Conservation (phyloP, 2,329 filamentous ascomycete genomes). For the Sporothrix euskadiensis region DNA sequence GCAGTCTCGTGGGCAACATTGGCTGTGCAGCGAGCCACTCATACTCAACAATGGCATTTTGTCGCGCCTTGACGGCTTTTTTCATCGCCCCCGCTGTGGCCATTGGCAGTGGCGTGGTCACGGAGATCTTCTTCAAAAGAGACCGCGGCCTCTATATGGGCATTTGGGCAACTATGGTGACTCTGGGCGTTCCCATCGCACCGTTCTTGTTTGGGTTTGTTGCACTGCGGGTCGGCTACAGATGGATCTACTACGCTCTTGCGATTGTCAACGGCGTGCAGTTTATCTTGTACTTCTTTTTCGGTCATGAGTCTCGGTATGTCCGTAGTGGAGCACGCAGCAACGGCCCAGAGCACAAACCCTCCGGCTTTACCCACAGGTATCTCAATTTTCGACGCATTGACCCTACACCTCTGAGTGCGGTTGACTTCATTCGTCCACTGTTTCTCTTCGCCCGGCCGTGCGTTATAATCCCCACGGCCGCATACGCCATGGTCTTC, state of each 20-base stretch:
- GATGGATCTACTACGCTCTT: conserved; percentile 62
- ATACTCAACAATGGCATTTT: conserved; percentile 53
- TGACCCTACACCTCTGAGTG: conserved; percentile 51
- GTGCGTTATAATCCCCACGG: conserved; percentile 52
- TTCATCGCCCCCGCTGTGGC: conserved; percentile 55
- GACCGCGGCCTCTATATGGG: conserved; percentile 58
- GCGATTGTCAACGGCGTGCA: conserved; percentile 59
- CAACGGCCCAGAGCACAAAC: neutral
- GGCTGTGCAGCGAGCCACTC: conserved; percentile 52
- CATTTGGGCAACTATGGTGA: conserved; percentile 50
- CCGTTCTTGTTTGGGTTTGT: conserved; percentile 48
- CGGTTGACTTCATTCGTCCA: conserved; percentile 54
- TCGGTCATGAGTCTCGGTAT: conserved; percentile 58
- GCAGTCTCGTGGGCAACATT: conserved; percentile 53
- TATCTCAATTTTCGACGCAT: conserved; percentile 50
- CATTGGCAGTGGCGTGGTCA: conserved; percentile 58
- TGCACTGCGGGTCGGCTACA: conserved; percentile 51
- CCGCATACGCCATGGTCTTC: conserved; percentile 59
- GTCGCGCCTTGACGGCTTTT: conserved; percentile 53
- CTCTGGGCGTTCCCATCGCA: conserved; percentile 37
- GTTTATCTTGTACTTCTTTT: conserved; percentile 56
- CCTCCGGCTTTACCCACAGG: conserved; percentile 41
- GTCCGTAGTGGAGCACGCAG: conserved; percentile 40
- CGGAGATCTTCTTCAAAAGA: conserved; percentile 58
- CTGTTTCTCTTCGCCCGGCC: conserved; percentile 46